Evolutionary conservation across 2,329 filamentous ascomycete species (phyloP), one percentile per base, ranked within the genome.

Genomic region (Fusarium graminum): DNA sequence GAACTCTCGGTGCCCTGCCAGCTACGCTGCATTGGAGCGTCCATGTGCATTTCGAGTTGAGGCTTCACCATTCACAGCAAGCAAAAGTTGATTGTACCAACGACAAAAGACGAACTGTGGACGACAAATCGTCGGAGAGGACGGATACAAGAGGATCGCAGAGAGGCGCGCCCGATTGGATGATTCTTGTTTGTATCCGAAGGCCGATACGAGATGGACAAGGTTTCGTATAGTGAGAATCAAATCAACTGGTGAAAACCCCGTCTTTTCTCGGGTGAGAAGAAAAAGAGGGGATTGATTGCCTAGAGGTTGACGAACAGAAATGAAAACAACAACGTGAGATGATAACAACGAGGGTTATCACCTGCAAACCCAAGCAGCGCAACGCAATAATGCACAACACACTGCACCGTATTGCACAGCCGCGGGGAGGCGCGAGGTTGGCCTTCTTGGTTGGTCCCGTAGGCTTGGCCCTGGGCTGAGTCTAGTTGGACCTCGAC

Each of bases 351-450:
- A 46, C 43, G 63, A 65, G 59, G 65, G 59, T 25, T 38, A 25
- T 61, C 17, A 57, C 52, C 57, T 60, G 63, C 60, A 69, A 55
- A 45, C 62, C 64, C 60, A 70, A 30, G 30, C 57, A 22, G 22
- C 22, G 22, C 22, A 22, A 22, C 22, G 6, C 22, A 22, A 22
- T 22, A 22, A 4, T 22, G 22, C 22, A 46, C 34, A 55, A 30
- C 39, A 29, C 51, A 54, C 19, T 16, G 28, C 34, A 52, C 34
- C 30, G 26, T 50, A 38, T 17, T 38, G 54, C 59, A 61, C 59
- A 63, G 59, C 59, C 59, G 69, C 71, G 47, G 58, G 53, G 53
- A 59, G 55, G 60, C 64, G 60, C 61, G 60, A 72, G 70, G 63
- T 67, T 72, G 70, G 68, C 64, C 65, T 69, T 67, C 53, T 65